Conservation (phyloP, 805 yeast genomes). For the Yamadazyma takamatsuzukensis region DNA sequence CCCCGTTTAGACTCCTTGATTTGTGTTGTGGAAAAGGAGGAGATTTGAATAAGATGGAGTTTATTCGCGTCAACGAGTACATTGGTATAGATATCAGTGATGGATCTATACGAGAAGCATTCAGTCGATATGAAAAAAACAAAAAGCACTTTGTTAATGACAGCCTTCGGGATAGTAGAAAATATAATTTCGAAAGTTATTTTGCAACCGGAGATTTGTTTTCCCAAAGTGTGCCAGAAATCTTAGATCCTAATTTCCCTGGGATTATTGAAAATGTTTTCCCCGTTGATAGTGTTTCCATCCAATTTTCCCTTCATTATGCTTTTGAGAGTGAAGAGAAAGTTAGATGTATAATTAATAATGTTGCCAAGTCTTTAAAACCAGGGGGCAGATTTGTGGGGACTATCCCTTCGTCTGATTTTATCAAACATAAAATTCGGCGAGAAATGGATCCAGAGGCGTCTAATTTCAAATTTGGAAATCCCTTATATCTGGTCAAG, state of each 20-base stretch:
- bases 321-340: slow-evolving; percentile 86
- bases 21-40: slow-evolving; percentile 99
- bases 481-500: slow-evolving; percentile 73
- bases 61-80: slow-evolving; percentile 67
- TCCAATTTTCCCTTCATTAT: slow-evolving; percentile 93
- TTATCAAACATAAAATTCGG: slow-evolving; percentile 60
- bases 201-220: slow-evolving; percentile 94
- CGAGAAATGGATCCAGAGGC: slow-evolving; percentile 15
- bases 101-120: slow-evolving; percentile 81
- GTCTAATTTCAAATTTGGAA: slow-evolving; percentile 57
- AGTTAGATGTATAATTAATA: slow-evolving; percentile 66
- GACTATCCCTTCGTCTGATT: slow-evolving; percentile 90
- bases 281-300: slow-evolving; percentile 84
- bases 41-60: slow-evolving; percentile 85
- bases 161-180: slow-evolving; percentile 33
- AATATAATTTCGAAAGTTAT: slow-evolving; percentile 69
- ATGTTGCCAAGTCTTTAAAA: slow-evolving; percentile 70
- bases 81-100: slow-evolving; percentile 93
- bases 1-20: slow-evolving; percentile 58
- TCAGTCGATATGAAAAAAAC: slow-evolving; percentile 61
- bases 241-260: slow-evolving; percentile 58
- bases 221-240: slow-evolving; percentile 61
- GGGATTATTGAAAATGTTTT: slow-evolving; percentile 58
- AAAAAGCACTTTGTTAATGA: slow-evolving; percentile 32
- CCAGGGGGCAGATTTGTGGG: slow-evolving; percentile 90